Evolutionary conservation across 2,329 filamentous ascomycete genomes (phyloP).

Genomic region (Monilinia polystroma): DNA sequence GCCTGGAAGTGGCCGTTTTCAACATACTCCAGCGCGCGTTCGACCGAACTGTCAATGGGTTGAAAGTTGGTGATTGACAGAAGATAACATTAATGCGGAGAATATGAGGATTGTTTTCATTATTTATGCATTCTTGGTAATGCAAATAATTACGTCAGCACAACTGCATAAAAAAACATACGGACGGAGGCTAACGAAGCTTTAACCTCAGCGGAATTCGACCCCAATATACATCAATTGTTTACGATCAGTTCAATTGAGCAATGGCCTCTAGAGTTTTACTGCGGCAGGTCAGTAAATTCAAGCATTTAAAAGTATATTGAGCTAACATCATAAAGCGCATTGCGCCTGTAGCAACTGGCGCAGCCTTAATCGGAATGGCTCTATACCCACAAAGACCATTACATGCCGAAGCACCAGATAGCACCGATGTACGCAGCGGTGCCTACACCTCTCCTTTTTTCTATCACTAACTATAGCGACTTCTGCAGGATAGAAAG

Average conservation of each 20-base stretch:
- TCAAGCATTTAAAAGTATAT: slow-evolving; percentile 24
- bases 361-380: slow-evolving; percentile 45
- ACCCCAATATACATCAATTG: slow-evolving; percentile 16
- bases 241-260: slow-evolving; percentile 32
- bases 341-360: slow-evolving; percentile 48
- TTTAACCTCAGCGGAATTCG: slow-evolving; percentile 20
- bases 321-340: slow-evolving; percentile 43
- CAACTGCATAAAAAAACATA: slow-evolving; percentile 19
- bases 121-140: slow-evolving; percentile 19
- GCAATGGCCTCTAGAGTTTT: slow-evolving; percentile 54
- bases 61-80: not conserved
- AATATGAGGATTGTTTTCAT: not conserved
- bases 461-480: not conserved
- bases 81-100: not conserved
- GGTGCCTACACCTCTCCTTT: slow-evolving; percentile 10
- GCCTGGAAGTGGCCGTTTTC: slow-evolving; percentile 34
- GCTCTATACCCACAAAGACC: slow-evolving; percentile 48
- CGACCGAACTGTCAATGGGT: slow-evolving; percentile 9
- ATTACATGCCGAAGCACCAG: slow-evolving; percentile 49
- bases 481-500: slow-evolving; percentile 49
- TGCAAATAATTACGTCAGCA: slow-evolving; percentile 18
- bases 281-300: slow-evolving; percentile 49
- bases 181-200: slow-evolving; percentile 20
- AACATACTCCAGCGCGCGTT: slow-evolving; percentile 33
- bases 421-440: slow-evolving; percentile 31